Conservation (phyloP, 139 green algal genomes). For the Asterochloris erici region DNA sequence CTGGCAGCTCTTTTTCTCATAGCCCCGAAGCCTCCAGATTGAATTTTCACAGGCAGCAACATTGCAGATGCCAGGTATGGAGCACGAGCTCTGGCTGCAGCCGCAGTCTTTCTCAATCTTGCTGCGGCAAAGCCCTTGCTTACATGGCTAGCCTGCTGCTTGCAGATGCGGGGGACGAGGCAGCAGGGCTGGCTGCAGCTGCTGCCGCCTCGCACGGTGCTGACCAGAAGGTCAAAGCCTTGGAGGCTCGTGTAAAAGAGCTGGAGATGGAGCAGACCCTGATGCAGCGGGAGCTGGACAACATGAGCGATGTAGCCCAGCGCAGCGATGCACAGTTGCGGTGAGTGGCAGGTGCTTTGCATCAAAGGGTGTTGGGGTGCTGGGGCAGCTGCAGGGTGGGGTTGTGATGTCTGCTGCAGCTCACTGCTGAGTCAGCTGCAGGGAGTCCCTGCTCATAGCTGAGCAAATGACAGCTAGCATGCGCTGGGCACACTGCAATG, state of each 20-base stretch:
- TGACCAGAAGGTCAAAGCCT: background rate
- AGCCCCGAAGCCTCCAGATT: no score
- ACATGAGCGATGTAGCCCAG: constrained; percentile 38
- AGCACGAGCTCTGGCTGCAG: no score
- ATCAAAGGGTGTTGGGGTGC: background rate
- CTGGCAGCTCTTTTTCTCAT: no score
- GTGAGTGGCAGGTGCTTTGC: background rate
- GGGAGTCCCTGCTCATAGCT: background rate
- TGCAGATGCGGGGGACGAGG: background rate
- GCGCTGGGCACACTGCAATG: no score
- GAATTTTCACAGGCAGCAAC: no score
- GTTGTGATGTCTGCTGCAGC: background rate
- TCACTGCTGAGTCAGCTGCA: background rate
- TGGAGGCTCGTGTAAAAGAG: constrained; percentile 39
- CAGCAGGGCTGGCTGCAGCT: background rate
- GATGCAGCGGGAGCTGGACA: constrained; percentile 66
- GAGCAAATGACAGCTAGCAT: no score
- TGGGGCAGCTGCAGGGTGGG: no score
- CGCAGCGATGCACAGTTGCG: constrained; percentile 42
- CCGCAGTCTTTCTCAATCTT: no score
- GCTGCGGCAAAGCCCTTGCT: no score
- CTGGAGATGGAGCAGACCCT: constrained; percentile 51
- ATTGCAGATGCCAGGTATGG: no score
- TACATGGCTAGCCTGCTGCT: background rate
- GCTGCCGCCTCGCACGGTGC: background rate